Base-by-base conservation (phyloP, 208 protist species). In the Acanthamoeba culbertsoni region DNA sequence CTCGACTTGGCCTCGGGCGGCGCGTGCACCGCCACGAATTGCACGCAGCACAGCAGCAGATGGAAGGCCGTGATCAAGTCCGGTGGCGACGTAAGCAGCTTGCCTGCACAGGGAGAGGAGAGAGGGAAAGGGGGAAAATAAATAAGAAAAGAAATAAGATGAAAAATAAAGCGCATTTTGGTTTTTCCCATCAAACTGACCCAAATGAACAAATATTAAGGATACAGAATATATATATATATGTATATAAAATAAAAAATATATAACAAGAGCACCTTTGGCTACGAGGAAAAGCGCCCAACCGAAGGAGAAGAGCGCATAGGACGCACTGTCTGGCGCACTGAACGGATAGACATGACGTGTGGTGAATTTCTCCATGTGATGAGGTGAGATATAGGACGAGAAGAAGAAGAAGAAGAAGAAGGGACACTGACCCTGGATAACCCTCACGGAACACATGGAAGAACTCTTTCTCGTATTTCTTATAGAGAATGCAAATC, bases 401-500 rank as follows among this genome's bases (percentile, higher is more conserved):
- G 26, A 48, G 16, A 26, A 1, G 12, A 31, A 82, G 65, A 8
- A 12, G 4, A 46, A 26, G 12, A 5, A 42, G 20, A 63, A n/a
- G 4, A 63, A 63, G 2, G 8, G 46, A 82, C 71, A 37, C 71
- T 5, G 71, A 43, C 42, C 53, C 42, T 16, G 37, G 8, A 40
- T 82, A 37, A n/a, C 42, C 53, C 20, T 48, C 33, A 51, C 79
- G 51, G 55, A 89, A 89, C 20, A 65, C 46, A 4, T 89, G 45
- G 31, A 68, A 42, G 79, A 89, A 89, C 40, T 89, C 79, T 51
- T 89, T 89, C 79, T 89, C 79, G 55, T 89, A 89, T 51, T 89
- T 89, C 20, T 35, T 12, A 33, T 89, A 89, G 51, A 89, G 55
- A n/a, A 89, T 89, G 79, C 51, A 89, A 18, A 89, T 89, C 16